These are phyloP conservation scores for Rhizomucor miehei DNA, from an alignment of 371 early-diverging fungal genomes.

Conservation along the genomic window DNA sequence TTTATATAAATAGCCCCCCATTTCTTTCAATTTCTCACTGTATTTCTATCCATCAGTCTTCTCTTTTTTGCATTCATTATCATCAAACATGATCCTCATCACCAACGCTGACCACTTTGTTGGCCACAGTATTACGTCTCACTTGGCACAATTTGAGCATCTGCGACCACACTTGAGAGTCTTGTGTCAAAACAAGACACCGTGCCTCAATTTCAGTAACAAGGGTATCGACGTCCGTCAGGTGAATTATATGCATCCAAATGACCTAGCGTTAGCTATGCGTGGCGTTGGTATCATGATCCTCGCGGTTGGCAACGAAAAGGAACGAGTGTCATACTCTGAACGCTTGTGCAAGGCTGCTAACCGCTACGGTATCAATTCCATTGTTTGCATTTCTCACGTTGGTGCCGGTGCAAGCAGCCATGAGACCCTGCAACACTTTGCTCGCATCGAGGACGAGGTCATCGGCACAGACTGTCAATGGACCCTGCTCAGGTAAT, in stretches of 20 bases:
- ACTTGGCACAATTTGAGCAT: constrained; percentile 24
- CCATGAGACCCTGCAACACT: constrained; percentile 29
- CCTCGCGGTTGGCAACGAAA: constrained; percentile 33
- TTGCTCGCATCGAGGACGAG: constrained; percentile 31
- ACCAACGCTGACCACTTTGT: constrained; percentile 41
- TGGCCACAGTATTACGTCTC: constrained; percentile 37
- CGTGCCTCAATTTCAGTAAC: constrained; percentile 22
- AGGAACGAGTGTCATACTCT: constrained; percentile 24
- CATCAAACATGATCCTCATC: constrained; percentile 33
- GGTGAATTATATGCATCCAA: constrained; percentile 32
- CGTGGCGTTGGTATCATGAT: constrained; percentile 39
- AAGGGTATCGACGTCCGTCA: constrained; percentile 36
- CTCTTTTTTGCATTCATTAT: constrained; percentile 6
- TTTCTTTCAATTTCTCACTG: constrained; percentile 2
- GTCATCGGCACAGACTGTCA: constrained; percentile 29
- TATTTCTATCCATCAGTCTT: constrained; percentile 4
- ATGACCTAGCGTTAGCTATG: constrained; percentile 30
- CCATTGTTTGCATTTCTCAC: constrained; percentile 41
- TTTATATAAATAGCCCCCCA: constrained; percentile 8
- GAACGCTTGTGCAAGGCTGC: constrained; percentile 28
- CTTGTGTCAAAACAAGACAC: constrained; percentile 24
- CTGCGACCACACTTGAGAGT: constrained; percentile 29
- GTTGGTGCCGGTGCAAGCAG: constrained; percentile 32
- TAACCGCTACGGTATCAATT: constrained; percentile 31
- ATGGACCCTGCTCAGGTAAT: constrained; percentile 42